A percentile compares a stretch with the other conserved stretches of the same genome.
phyloP scores from a whole-genome alignment of 2,329 filamentous ascomycete species.

The Podosphaera aphanis region DNA sequence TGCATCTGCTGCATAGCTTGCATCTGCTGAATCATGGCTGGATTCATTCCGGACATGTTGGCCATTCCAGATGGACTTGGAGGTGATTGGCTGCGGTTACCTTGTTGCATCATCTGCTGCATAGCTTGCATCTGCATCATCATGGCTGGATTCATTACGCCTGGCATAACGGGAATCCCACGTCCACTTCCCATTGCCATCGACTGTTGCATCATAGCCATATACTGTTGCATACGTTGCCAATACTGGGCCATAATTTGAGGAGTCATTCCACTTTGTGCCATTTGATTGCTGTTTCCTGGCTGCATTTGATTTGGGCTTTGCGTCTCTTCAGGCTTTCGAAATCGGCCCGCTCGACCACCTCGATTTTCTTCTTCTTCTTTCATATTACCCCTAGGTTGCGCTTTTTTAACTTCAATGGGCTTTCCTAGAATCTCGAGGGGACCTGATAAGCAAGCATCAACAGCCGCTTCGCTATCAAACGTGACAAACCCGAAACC shows the following conservation, averaged over 20 bases:
- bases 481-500: conserved; percentile 98
- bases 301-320: conserved; percentile 17
- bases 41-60: conserved; percentile 17
- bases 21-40: conserved; percentile 27
- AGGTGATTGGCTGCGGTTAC: conserved; percentile 15
- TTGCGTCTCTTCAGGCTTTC: conserved; percentile 24
- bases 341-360: conserved; percentile 23
- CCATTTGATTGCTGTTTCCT: conserved; percentile 16
- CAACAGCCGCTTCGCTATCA: conserved; percentile 83
- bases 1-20: conserved; percentile 24
- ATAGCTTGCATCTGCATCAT: conserved; percentile 43
- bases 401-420: conserved; percentile 95
- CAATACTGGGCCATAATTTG: conserved; percentile 98
- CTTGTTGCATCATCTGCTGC: conserved; percentile 16
- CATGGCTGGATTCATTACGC: conserved; percentile 50
- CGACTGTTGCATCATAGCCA: conserved; percentile 82
- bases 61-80: conserved; percentile 14
- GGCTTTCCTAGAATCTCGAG: conserved; percentile 87
- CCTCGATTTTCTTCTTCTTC: conserved; percentile 60
- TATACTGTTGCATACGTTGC: conserved; percentile 96
- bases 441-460: conserved; percentile 63
- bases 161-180: conserved; percentile 41
- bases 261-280: conserved; percentile 54
- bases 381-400: conserved; percentile 79
- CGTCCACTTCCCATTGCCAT: conserved; percentile 44